Evolutionary conservation across 257 asterid genomes (phyloP).

Genomic region (Capsicum baccatum): DNA sequence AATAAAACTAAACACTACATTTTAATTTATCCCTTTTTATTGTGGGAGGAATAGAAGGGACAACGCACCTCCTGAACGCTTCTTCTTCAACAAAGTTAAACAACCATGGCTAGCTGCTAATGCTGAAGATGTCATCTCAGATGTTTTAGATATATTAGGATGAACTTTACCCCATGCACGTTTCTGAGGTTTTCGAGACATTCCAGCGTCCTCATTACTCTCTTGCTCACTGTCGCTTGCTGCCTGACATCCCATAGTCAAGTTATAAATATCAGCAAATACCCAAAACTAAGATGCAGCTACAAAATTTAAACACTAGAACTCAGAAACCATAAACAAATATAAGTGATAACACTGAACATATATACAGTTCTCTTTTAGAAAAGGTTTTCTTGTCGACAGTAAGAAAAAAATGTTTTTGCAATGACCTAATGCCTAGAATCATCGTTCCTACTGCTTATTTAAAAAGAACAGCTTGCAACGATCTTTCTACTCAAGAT

Average conservation of each 20-base stretch:
- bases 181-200: conserved; percentile 76
- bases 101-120: conserved; percentile 59
- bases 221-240: conserved; percentile 90
- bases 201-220: conserved; percentile 81
- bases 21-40: not conserved
- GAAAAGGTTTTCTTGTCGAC: not conserved
- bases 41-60: not conserved
- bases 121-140: conserved; percentile 56
- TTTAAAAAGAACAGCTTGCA: conserved; percentile 9
- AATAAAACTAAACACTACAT: not conserved
- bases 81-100: conserved; percentile 72
- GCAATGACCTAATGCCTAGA: not conserved
- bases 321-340: conserved; percentile 25
- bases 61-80: conserved; percentile 83
- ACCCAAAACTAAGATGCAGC: conserved; percentile 5
- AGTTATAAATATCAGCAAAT: conserved; percentile 31
- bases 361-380: not conserved
- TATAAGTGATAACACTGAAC: conserved; percentile 3
- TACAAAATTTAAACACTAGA: not conserved
- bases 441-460: conserved; percentile 12
- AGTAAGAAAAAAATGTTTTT: not conserved
- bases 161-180: conserved; percentile 74
- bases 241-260: conserved; percentile 61
- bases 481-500: conserved; percentile 10
- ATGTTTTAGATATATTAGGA: conserved; percentile 55